Conservation (phyloP, 139 green algal genomes). For the Tetradesmus obliquus region DNA sequence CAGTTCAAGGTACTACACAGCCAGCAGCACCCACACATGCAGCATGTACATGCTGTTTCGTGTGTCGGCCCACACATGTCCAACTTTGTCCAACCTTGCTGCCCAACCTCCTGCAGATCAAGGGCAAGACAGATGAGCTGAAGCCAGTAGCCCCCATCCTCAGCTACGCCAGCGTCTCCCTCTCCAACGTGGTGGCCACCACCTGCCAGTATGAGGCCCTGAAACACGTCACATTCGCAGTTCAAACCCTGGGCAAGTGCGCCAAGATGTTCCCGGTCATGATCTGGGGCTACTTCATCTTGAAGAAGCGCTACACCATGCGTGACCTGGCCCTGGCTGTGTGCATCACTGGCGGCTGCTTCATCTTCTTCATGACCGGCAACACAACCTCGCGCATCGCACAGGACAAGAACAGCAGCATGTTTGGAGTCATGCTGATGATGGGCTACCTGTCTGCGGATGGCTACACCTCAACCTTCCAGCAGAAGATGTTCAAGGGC, state of each 20-base stretch:
- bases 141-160: conserved; percentile 81
- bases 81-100: not conserved
- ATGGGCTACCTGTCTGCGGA: conserved; percentile 95
- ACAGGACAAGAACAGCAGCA: conserved; percentile 45
- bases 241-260: conserved; percentile 96
- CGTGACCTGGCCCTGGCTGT: conserved; percentile 86
- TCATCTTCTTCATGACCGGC: conserved; percentile 83
- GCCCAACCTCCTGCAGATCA: conserved; percentile 43
- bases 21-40: not conserved
- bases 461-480: conserved; percentile 98
- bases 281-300: conserved; percentile 95
- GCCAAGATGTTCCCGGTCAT: conserved; percentile 98
- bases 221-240: conserved; percentile 96
- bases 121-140: conserved; percentile 62
- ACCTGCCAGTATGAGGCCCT: conserved; percentile 99
- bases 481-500: conserved; percentile 92
- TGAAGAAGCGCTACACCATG: conserved; percentile 87
- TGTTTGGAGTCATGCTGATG: conserved; percentile 90
- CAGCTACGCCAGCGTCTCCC: conserved; percentile 82
- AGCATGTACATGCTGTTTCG: not conserved
- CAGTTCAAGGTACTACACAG: not conserved
- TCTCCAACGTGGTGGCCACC: conserved; percentile 97
- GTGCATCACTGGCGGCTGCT: conserved; percentile 88
- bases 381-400: conserved; percentile 45
- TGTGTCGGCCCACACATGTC: not conserved